Evolutionary conservation across 495 filamentous ascomycete species (phyloP).

Genomic region (Diplogelasinospora grovesii): DNA sequence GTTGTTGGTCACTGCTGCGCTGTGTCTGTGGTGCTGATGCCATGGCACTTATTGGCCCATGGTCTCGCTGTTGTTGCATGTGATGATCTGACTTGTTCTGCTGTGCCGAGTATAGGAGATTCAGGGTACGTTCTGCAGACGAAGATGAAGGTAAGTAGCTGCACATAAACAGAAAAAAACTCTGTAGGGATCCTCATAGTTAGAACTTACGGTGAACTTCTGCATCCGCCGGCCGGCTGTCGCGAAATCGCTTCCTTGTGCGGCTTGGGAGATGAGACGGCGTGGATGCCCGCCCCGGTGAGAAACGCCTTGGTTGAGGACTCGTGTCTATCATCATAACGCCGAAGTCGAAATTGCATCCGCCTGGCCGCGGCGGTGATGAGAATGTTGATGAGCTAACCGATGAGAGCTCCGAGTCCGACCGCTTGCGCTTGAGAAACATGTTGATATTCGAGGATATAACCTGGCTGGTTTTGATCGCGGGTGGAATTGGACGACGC

Average conservation of each 20-base stretch:
- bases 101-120: conserved; percentile 42
- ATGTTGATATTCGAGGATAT: conserved; percentile 21
- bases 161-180: no score
- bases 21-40: conserved; percentile 8
- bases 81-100: no score
- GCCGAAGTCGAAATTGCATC: conserved; percentile 21
- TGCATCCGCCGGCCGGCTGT: conserved; percentile 42
- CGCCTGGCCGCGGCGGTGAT: conserved; percentile 24
- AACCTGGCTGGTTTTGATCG: not conserved
- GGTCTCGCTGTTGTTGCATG: conserved; percentile 19
- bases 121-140: conserved; percentile 39
- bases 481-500: not conserved
- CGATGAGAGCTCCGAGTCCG: conserved; percentile 43
- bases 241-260: conserved; percentile 44
- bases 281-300: conserved; percentile 10
- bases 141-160: conserved; percentile 5
- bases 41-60: not conserved
- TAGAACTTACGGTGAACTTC: conserved; percentile 42
- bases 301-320: conserved; percentile 18
- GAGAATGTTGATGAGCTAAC: conserved; percentile 31
- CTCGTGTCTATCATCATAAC: conserved; percentile 17
- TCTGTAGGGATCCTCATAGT: no score
- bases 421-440: conserved; percentile 46
- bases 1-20: conserved; percentile 15
- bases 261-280: conserved; percentile 34